Conservation (phyloP, 495 filamentous ascomycete genomes). For the Tuber umbilicatum region DNA sequence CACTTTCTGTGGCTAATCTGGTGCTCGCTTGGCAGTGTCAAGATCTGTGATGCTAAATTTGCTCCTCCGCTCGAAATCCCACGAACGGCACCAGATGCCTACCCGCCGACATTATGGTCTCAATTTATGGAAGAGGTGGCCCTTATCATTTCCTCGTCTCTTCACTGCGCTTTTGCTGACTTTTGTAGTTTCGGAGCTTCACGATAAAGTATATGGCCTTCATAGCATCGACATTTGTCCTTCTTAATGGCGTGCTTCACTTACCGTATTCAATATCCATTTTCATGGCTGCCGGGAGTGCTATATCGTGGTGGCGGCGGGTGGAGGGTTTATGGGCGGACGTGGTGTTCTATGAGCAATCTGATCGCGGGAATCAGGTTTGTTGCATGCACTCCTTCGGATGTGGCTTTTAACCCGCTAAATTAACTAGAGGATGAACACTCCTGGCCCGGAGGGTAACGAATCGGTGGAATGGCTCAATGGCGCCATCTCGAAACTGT, state of each 20-base stretch:
- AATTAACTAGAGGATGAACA: conserved; percentile 15
- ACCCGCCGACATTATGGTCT: conserved; percentile 27
- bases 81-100: conserved; percentile 12
- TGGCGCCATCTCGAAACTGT: conserved; percentile 33
- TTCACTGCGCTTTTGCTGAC: conserved; percentile 9
- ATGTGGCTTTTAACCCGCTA: not conserved
- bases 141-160: not conserved
- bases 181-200: conserved; percentile 22
- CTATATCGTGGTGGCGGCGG: conserved; percentile 32
- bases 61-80: conserved; percentile 20
- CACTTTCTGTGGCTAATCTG: conserved; percentile 4
- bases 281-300: conserved; percentile 15
- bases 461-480: conserved; percentile 40
- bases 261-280: conserved; percentile 35
- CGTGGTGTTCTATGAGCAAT: conserved; percentile 28
- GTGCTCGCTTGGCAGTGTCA: conserved; percentile 11
- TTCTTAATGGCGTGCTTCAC: conserved; percentile 32
- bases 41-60: conserved; percentile 40
- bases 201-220: conserved; percentile 37
- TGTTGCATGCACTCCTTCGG: not conserved
- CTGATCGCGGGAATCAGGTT: conserved; percentile 13
- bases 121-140: conserved; percentile 34
- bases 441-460: conserved; percentile 15
- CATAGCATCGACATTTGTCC: conserved; percentile 23
- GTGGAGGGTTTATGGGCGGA: conserved; percentile 31